Evolutionary conservation across 345 rosid species (phyloP), one percentile per base, ranked within the genome.

Genomic region (Citrus inodora): DNA sequence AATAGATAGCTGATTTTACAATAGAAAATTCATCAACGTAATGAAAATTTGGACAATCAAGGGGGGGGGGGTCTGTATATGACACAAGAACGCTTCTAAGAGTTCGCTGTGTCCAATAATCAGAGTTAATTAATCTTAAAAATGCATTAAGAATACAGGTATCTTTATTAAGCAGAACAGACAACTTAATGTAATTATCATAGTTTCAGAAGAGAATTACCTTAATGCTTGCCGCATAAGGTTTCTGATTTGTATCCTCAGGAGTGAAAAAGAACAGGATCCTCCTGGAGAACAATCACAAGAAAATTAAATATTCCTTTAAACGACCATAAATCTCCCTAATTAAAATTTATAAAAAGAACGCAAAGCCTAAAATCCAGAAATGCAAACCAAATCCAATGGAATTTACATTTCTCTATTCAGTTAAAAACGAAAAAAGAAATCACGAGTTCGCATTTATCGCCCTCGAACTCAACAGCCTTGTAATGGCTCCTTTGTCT

Each of bases 191-290:
- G 76, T 19, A 32, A 76, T 42, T 74, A 64, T 1, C 3, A 61
- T 0, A 77, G 74, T 21, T 28, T 28, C 76, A 33, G 71, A 60
- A 76, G 22, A 51, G 27, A 71, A 68, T 79, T 87, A 96, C 98
- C 98, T 97, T 97, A 76, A 97, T 93, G 74, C 93, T 93, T 66
- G 99, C 99, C 32, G 93, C 98, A 82, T 97, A 94, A 37, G 99
- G 98, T 79, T 94, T 97, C 75, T 97, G 98, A 22, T 78, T 76
- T 76, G 78, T 73, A 80, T 93, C 97, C 80, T 90, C 98, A 0
- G 99, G 99, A 80, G 88, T 90, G 78, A 9, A 97, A 80, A 81
- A 97, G 94, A 53, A 94, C 98, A 7, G 97, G 96, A 88, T 94
- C 99, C 87, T 94, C 99, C 98, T 97, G 81, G 76, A 77, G 59